Percentiles rank a stretch among this genome's conserved stretches.
Conservation (phyloP, 306 rosid genomes). For the Benincasa hispida region DNA sequence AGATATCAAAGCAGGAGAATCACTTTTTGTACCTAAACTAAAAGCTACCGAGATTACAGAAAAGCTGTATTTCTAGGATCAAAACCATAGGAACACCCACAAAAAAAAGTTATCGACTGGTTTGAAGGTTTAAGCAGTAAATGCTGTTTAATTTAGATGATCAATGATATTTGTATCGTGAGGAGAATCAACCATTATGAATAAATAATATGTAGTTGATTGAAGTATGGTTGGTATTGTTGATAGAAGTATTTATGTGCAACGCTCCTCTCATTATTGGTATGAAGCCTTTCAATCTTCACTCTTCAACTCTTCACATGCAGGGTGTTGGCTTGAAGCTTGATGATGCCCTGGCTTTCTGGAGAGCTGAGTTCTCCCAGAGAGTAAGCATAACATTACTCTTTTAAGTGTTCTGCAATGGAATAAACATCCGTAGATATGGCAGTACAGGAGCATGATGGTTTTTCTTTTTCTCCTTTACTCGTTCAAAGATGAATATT, state of each 20-base stretch:
- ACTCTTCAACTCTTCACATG: slow-evolving; percentile 6
- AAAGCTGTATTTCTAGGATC: not conserved
- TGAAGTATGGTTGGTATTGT: not conserved
- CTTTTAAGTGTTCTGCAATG: not conserved
- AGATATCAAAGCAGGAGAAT: not conserved
- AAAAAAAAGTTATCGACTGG: not conserved
- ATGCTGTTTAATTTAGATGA: not conserved
- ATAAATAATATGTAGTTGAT: not conserved
- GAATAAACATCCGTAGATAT: not conserved
- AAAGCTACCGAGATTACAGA: not conserved
- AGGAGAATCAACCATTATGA: not conserved
- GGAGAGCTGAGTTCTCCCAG: slow-evolving; percentile 88
- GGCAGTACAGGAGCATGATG: too few species aligned
- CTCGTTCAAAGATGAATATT: not conserved
- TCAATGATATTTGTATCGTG: not conserved
- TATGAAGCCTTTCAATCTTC: not conserved
- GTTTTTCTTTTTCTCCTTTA: not conserved
- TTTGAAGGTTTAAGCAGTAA: not conserved
- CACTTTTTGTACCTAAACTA: not conserved
- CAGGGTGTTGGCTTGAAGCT: slow-evolving; percentile 92
- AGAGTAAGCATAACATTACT: slow-evolving; percentile 28
- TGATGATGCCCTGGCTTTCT: slow-evolving; percentile 90
- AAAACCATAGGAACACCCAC: not conserved
- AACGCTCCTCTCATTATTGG: not conserved
- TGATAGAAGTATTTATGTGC: not conserved